A percentile compares a stretch with the other conserved stretches of the same genome.
These are phyloP conservation scores for Hypocreales sp. DNA, from an alignment of 2,329 filamentous ascomycete genomes.

Conservation along the genomic window DNA sequence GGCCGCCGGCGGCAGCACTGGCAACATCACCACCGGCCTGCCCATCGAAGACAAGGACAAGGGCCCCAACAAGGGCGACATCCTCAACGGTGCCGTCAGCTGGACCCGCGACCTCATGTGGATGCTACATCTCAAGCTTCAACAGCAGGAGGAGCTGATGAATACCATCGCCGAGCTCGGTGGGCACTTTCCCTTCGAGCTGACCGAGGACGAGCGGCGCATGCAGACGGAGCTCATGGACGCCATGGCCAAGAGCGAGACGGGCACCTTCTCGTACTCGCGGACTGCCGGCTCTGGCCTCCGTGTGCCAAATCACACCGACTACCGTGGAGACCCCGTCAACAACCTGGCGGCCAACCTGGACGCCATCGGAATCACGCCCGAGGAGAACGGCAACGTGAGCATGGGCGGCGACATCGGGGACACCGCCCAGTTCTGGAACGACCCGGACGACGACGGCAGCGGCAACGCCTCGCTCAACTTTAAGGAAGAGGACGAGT, in stretches of 20 bases:
- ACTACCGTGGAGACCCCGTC: conserved; percentile 69
- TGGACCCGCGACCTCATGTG: conserved; percentile 98
- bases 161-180: conserved; percentile 60
- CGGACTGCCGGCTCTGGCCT: conserved; percentile 71
- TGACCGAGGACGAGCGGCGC: conserved; percentile 81
- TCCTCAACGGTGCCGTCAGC: conserved; percentile 89
- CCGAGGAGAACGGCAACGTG: conserved; percentile 21
- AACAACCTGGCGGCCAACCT: conserved; percentile 25
- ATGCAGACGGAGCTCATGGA: conserved; percentile 92
- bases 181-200: conserved; percentile 62
- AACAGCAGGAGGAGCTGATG: conserved; percentile 78
- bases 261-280: conserved; percentile 66
- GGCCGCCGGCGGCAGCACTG: conserved; percentile 51
- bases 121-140: conserved; percentile 78
- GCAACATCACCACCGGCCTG: conserved; percentile 82
- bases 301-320: conserved; percentile 84
- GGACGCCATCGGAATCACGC: conserved; percentile 21
- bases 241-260: conserved; percentile 67
- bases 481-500: conserved; percentile 94
- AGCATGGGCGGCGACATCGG: conserved; percentile 28
- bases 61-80: conserved; percentile 96
- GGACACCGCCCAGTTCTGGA: conserved; percentile 44
- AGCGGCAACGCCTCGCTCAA: conserved; percentile 51
- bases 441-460: conserved; percentile 55
- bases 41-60: conserved; percentile 97